Evolutionary conservation across 2,329 filamentous ascomycete genomes (phyloP), one percentile per base, ranked within the genome.

Genomic region (Cladosporium oxysporum): DNA sequence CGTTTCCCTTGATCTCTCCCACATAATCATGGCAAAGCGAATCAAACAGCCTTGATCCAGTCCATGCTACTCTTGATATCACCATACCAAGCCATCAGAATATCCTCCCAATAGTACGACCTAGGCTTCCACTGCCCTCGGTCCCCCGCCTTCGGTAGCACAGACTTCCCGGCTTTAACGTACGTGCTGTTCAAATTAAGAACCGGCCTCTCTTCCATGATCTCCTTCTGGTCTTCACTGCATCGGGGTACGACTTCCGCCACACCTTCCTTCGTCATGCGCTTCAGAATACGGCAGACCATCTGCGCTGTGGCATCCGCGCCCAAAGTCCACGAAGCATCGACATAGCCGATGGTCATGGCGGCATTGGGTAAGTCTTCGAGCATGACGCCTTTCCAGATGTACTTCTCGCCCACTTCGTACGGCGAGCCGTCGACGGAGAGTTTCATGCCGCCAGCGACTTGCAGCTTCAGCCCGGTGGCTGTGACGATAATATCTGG

Each of bases 401-500:
- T 75, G 73, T 84, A 89, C 61, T 85, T 85, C 2, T 80, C 75
- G 1, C 79, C 73, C 0, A 84, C 66, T 5, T 83, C 71, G 49
- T 87, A 69, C 0, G 75, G 72, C 21, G 78, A 68, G 6, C 82
- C 83, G 68, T 90, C 85, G 7, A 90, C 76, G 1, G 73, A 72
- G 14, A 89, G 69, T 1, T 78, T 72, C 66, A 76, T 73, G 49
- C 74, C 74, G 28, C 87, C 87, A 0, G 83, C 84, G 44, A 90
- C 79, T 11, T 79, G 75, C 52, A 90, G 75, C 62, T 83, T 83
- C 1, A 90, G 79, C 0, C 88, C 88, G 0, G 88, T 90, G 0
- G 88, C 88, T 0, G 87, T 89, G 63, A 90, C 79, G 69, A 91
- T 88, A 65, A 87, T 81, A 70, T 90, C 88, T 0, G 87, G 83